Percentiles rank a stretch among this genome's conserved stretches.
Evolutionary conservation across 2,329 filamentous ascomycete genomes (phyloP).

Genomic region (Fusarium succisae): DNA sequence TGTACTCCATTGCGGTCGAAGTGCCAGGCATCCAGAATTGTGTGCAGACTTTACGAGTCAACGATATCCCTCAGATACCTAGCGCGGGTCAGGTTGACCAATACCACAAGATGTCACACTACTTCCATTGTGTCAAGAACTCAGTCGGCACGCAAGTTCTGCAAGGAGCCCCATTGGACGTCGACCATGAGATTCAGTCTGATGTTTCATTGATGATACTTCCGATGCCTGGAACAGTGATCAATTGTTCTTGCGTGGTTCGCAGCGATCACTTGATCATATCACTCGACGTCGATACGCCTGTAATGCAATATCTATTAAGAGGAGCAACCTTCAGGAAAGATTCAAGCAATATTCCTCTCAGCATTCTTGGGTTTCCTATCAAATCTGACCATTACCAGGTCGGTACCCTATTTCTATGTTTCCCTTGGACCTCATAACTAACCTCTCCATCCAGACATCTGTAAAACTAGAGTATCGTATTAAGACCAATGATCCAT

Average conservation of each 20-base stretch:
- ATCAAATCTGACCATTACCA: not conserved
- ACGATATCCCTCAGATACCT: not conserved
- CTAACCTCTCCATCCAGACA: not conserved
- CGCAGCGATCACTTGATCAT: not conserved
- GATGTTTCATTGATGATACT: not conserved
- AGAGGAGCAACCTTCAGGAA: not conserved
- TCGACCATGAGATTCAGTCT: too few species aligned
- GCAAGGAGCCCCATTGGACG: too few species aligned
- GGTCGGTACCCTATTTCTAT: not conserved
- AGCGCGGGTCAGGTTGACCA: not conserved
- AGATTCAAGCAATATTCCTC: not conserved
- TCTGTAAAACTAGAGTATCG: not conserved
- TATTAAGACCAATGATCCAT: not conserved
- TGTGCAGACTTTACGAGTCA: not conserved
- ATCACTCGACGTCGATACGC: not conserved
- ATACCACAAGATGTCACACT: conserved; percentile 1
- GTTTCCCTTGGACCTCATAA: accelerated
- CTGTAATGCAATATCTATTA: not conserved
- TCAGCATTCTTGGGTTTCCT: not conserved
- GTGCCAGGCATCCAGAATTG: not conserved
- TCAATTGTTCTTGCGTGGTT: not conserved
- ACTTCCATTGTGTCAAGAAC: not conserved
- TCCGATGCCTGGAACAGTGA: not conserved
- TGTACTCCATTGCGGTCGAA: not conserved
- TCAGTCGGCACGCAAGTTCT: not conserved